Evolutionary conservation across 345 rosid genomes (phyloP), one percentile per base, ranked within the genome.

Genomic region (Salix arbutifolia): DNA sequence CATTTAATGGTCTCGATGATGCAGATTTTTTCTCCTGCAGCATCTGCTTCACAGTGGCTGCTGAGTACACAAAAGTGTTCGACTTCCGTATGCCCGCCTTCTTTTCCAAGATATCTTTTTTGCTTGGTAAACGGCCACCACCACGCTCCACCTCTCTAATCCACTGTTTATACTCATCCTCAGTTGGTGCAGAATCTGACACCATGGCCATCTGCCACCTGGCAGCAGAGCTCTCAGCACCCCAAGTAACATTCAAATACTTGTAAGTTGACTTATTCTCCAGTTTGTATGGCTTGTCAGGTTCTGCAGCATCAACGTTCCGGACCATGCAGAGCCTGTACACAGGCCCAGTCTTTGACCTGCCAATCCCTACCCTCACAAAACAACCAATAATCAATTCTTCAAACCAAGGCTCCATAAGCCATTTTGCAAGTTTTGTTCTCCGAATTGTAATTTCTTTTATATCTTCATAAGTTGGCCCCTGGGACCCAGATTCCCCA

Each of bases 201-300:
- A 94, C 86, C 99, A 92, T 96, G 2, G 98, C 98, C 98, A 94
- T 96, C 85, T 96, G 97, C 99, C 99, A 94, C 85, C 98, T 87
- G 42, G 99, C 99, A 31, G 99, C 98, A 4, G 99, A 89, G 81
- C 75, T 86, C 66, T 94, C 98, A 78, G 88, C 89, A 16, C 99
- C 99, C 99, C 98, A 94, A 28, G 84, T 71, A 70, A 90, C 92
- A 65, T 94, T 94, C 80, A 96, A 86, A 80, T 96, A 96, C 88
- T 96, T 96, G 48, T 83, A 79, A 0, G 99, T 94, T 52, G 82
- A 89, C 79, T 90, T 96, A 81, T 89, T 92, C 83, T 94, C 99
- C 50, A 94, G 86, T 80, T 88, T 94, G 90, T 96, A 96, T 38
- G 77, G 80, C 72, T 89, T 85, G 46, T 94, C 91, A 12, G 98